Base-by-base conservation (phyloP, 2,329 filamentous ascomycete genomes). In the Purpureocillium takamizusanense region DNA sequence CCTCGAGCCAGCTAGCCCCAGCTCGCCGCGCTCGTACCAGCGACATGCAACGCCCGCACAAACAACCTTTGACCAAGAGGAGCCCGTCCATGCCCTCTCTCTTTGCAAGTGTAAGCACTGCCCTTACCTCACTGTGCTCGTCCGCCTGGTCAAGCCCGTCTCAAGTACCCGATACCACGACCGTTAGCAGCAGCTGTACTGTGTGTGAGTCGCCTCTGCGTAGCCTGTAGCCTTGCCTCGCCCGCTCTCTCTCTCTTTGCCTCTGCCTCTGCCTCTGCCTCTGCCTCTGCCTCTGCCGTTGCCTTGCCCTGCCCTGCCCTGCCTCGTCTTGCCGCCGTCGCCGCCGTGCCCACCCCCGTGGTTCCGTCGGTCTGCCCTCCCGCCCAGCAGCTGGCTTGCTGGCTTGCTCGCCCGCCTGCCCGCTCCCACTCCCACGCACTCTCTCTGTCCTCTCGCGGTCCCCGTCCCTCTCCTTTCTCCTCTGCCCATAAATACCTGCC, bases 11-110 rank as follows among this genome's bases (percentile, higher is more conserved):
- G 21, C 21, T 25, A 25, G 21, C 10, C 5, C 21, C 21, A 25
- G 10, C 21, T 10, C 21, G 10, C 21, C 21, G 21, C 21, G 21
- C 21, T 10, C 21, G 21, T 25, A 25, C 21, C 21, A 25, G 33
- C 31, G 31, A 31, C 37, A 28, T 39, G 31, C 31, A 28, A 32
- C 39, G 32, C 41, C 33, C 38, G 34, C 38, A 35, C 38, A 23
- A 17, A 15, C 33, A 10, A 7, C n/a, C 37, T 35, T 31, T 25
- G 21, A 25, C 21, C 6, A 25, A 5, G 21, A n/a, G n/a, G n/a
- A n/a, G n/a, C n/a, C n/a, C n/a, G n/a, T n/a, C n/a, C n/a, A n/a
- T n/a, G n/a, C n/a, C n/a, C n/a, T n/a, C n/a, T n/a, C n/a, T n/a
- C n/a, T n/a, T n/a, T n/a, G n/a, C n/a, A n/a, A n/a, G n/a, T n/a